phyloP scores from a whole-genome alignment of 208 protist genomes.

The Leishmania lainsoni region DNA sequence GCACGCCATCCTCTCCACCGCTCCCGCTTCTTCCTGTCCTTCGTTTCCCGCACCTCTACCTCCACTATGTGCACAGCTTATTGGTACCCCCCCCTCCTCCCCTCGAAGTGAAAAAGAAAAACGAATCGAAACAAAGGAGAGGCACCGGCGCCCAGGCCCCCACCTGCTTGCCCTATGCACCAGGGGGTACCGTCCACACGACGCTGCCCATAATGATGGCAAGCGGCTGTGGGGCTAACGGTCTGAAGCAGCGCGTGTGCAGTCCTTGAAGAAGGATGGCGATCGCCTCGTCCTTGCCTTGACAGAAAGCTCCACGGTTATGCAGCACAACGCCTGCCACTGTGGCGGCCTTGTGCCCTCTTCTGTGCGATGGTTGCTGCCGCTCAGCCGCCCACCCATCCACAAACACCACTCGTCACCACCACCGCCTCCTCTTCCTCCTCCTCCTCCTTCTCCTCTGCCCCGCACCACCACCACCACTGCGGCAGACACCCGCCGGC shows the following conservation, averaged over 20 bases:
- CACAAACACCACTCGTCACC: too few relatives aligned
- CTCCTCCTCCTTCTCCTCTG: too few relatives aligned
- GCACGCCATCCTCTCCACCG: too few relatives aligned
- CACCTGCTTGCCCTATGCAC: background rate
- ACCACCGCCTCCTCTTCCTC: too few relatives aligned
- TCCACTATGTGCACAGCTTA: background rate
- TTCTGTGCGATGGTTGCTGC: too few relatives aligned
- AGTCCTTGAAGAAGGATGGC: background rate
- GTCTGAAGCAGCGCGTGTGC: too few relatives aligned
- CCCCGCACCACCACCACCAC: too few relatives aligned
- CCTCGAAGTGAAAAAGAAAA: background rate
- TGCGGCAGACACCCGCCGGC: too few relatives aligned
- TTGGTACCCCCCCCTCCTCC: background rate
- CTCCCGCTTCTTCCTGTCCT: too few relatives aligned
- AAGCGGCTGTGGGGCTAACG: too few relatives aligned
- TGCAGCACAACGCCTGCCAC: background rate
- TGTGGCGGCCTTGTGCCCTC: background rate
- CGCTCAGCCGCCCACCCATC: too few relatives aligned
- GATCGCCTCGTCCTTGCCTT: background rate
- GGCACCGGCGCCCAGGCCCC: background rate
- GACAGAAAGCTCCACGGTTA: background rate
- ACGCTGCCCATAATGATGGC: too few relatives aligned
- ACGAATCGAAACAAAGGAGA: background rate
- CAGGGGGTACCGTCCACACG: background rate
- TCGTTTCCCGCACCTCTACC: background rate